Base-by-base conservation (phyloP, 495 filamentous ascomycete genomes). In the Penicillium nucicola region DNA sequence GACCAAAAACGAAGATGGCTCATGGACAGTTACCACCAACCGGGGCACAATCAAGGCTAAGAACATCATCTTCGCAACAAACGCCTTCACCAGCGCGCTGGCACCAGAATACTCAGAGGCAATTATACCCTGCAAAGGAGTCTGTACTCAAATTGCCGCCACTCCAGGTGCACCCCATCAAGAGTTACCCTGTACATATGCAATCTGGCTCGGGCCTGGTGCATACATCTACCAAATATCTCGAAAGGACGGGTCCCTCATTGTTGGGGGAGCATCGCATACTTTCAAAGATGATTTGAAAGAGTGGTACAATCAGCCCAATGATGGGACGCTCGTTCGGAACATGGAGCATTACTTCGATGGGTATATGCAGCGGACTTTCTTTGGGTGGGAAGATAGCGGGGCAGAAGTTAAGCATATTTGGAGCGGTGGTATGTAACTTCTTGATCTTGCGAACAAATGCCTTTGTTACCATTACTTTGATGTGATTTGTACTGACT, bases 221-320 rank as follows among this genome's bases (percentile, higher is more conserved):
- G 41, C 37, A 4, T 58, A 37, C 18, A 63, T 58, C 32, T 92
- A 91, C 52, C 83, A 90, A 76, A 82, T 88, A 1, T 68, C 79
- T 10, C 68, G 84, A 0, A 82, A 82, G 4, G 84, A 90, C 50
- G 79, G 89, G n/a, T 67, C 87, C 15, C 88, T 90, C 11, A 84
- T 89, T 13, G 86, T 88, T 13, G 87, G 85, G 1, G 69, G 86
- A 4, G 79, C 75, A 0, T 72, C 76, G 31, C 69, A 74, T 10
- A 28, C 54, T 72, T 58, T 61, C 61, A 19, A 78, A 78, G 56
- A 83, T 63, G 48, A 80, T 72, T 35, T 75, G 59, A 14, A 78
- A 65, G 28, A 81, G 81, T 67, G 86, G 90, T 63, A 78, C 72
- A 30, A 65, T 47, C 34, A 55, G 70, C 25, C 65, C 2, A 66